Evolutionary conservation across 2,329 filamentous ascomycete species (phyloP), one percentile per base, ranked within the genome.

Genomic region (Xenoacremonium recifei): DNA sequence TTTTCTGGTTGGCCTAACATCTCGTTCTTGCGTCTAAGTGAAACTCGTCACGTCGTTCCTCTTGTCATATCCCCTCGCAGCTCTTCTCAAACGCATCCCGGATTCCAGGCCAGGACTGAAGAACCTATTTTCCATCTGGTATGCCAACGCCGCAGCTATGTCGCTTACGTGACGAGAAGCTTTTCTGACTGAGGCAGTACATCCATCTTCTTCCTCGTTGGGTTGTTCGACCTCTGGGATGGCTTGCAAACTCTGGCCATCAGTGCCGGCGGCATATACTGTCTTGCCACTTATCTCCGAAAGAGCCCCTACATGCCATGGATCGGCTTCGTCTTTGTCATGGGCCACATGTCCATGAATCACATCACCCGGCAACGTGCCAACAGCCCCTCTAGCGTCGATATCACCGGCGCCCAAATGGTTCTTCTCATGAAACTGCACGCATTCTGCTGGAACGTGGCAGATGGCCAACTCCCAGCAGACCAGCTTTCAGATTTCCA

Each of bases 401-500:
- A 99, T 63, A 91, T 99, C 54, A 96, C 92, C 1, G 91, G 87
- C 30, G 90, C 92, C 2, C 93, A 99, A 66, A 99, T 99, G 93
- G 93, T 99, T 23, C 70, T 97, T 55, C 85, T 97, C 49, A 99
- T 99, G 89, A 99, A 99, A 67, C 80, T 99, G 25, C 89, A 84
- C 17, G 87, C 92, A 5, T 99, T 99, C 62, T 95, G 89, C 70
- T 99, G 93, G 93, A 97, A 97, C 62, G 85, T 97, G 7, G 90
- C 93, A 58, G 93, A 99, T 64, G 95, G 93, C 16, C 82, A 85
- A 44, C 75, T 95, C 16, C 83, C 89, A 3, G 81, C 85, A 15
- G 77, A 85, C 32, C 81, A 91, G 44, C 79, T 99, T n/a, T 88
- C 87, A 1, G 88, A 93, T 37, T 81, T 86, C 34, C 93, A 99